A percentile compares a stretch with the other conserved stretches of the same genome.
Conservation (phyloP, 768 basidiomycete genomes). For the Lentinula aciculospora region DNA sequence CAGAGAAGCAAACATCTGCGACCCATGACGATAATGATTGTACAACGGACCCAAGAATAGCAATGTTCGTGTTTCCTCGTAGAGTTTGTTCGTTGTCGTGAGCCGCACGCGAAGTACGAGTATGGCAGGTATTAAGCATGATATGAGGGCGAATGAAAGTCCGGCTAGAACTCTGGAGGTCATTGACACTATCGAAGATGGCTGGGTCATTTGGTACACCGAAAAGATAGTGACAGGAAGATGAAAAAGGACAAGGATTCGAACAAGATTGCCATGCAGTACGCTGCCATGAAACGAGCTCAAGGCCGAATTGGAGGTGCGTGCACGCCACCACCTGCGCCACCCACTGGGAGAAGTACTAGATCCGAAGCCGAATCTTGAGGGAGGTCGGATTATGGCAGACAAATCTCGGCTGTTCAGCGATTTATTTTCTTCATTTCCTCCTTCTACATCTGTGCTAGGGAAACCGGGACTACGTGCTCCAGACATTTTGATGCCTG, state of each 20-base stretch:
- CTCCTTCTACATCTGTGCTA: conserved; percentile 48
- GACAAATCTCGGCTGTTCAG: conserved; percentile 27
- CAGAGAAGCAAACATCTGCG: conserved; percentile 81
- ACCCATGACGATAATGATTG: conserved; percentile 89
- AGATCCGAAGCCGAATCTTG: conserved; percentile 17
- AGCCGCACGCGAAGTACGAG: conserved; percentile 74
- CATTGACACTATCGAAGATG: conserved; percentile 41
- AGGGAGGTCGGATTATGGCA: conserved; percentile 14
- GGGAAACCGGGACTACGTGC: conserved; percentile 31
- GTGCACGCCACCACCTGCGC: conserved; percentile 44
- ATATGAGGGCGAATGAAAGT: conserved; percentile 75
- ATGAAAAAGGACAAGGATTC: conserved; percentile 89
- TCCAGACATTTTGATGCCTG: conserved; percentile 20
- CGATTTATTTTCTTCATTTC: conserved; percentile 45
- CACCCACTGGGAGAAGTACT: conserved; percentile 22
- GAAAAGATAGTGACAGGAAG: conserved; percentile 92
- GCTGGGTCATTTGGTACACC: conserved; percentile 75
- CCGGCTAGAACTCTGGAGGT: conserved; percentile 74
- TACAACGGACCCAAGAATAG: conserved; percentile 90
- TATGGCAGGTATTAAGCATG: conserved; percentile 68
- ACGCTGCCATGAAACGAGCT: conserved; percentile 79
- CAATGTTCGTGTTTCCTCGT: conserved; percentile 90
- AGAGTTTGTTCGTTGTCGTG: conserved; percentile 84
- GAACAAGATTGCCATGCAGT: conserved; percentile 86
- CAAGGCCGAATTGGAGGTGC: conserved; percentile 38